Conservation (phyloP, 2,329 filamentous ascomycete genomes). For the Talaromyces sp. region DNA sequence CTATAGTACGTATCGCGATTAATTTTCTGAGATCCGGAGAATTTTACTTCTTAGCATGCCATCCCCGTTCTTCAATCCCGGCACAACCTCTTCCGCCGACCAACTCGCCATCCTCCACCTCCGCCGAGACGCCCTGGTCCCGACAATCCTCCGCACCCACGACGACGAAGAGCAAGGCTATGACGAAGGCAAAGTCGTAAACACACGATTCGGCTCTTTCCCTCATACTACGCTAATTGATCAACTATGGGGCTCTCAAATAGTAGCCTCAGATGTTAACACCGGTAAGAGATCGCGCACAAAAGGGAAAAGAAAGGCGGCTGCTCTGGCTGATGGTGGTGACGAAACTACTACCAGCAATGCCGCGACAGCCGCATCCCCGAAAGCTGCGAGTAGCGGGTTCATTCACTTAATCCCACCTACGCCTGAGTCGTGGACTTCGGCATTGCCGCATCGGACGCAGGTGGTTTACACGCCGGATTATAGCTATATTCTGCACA, state of each 20-base stretch:
- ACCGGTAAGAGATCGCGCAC: constrained; percentile 80
- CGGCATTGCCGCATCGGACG: constrained; percentile 50
- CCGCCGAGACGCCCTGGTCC: constrained; percentile 79
- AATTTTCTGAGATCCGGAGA: background rate
- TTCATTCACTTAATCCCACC: constrained; percentile 50
- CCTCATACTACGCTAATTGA: constrained; percentile 74
- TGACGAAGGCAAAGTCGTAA: constrained; percentile 73
- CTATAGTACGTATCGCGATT: background rate
- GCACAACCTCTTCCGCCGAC: constrained; percentile 58
- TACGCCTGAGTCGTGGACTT: constrained; percentile 51
- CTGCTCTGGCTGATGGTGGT: constrained; percentile 1
- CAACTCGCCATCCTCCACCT: constrained; percentile 81
- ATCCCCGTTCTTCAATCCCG: constrained; percentile 78
- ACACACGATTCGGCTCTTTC: constrained; percentile 91
- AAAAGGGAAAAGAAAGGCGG: constrained; percentile 44
- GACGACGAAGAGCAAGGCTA: constrained; percentile 67
- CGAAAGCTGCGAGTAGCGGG: constrained; percentile 40
- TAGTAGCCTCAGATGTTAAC: constrained; percentile 83
- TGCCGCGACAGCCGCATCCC: constrained; percentile 24
- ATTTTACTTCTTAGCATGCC: constrained; percentile 28
- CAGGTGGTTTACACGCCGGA: constrained; percentile 54
- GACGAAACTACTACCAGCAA: constrained; percentile 33
- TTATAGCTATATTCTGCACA: constrained; percentile 52
- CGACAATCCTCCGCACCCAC: constrained; percentile 64
- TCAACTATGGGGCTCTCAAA: constrained; percentile 86